Percentiles rank a stretch among this genome's conserved stretches.
These are phyloP conservation scores for Pelargonium nanum DNA, from an alignment of 345 rosid genomes.

Conservation along the genomic window DNA sequence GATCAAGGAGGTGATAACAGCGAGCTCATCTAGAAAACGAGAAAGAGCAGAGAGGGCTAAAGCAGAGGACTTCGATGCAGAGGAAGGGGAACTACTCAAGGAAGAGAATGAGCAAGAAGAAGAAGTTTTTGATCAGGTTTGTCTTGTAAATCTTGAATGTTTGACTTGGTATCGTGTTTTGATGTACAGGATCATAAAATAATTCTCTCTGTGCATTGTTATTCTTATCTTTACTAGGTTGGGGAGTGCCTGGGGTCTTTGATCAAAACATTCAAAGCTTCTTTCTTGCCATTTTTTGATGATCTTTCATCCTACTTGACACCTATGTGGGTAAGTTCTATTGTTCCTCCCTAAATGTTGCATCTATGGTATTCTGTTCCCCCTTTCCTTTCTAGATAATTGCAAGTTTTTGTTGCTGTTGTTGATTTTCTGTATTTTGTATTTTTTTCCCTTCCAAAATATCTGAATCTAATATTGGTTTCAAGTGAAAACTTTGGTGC, in stretches of 20 bases:
- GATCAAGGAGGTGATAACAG: constrained; percentile 83
- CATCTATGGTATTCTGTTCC: not conserved
- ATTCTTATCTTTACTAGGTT: constrained; percentile 35
- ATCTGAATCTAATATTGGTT: not conserved
- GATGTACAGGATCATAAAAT: not conserved
- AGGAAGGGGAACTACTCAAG: constrained; percentile 91
- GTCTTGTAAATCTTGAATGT: constrained; percentile 12
- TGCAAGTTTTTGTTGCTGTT: too few species aligned
- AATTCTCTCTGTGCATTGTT: not conserved
- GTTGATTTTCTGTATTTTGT: not conserved
- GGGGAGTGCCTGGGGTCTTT: constrained; percentile 97
- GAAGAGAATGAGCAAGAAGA: constrained; percentile 99
- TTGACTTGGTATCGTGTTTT: not conserved
- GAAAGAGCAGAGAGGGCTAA: constrained; percentile 89
- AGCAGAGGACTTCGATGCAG: constrained; percentile 98
- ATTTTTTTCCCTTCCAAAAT: too few species aligned
- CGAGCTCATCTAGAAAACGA: constrained; percentile 88
- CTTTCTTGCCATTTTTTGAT: constrained; percentile 90
- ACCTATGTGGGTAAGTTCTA: constrained; percentile 97
- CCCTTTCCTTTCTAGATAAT: not conserved
- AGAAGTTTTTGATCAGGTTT: constrained; percentile 97
- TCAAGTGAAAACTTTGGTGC: not conserved
- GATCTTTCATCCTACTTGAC: constrained; percentile 87
- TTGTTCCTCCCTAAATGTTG: too few species aligned
- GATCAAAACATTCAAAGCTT: constrained; percentile 84